phyloP scores from a whole-genome alignment of 148 eudicot species.

The Rhododendron williamsianum region DNA sequence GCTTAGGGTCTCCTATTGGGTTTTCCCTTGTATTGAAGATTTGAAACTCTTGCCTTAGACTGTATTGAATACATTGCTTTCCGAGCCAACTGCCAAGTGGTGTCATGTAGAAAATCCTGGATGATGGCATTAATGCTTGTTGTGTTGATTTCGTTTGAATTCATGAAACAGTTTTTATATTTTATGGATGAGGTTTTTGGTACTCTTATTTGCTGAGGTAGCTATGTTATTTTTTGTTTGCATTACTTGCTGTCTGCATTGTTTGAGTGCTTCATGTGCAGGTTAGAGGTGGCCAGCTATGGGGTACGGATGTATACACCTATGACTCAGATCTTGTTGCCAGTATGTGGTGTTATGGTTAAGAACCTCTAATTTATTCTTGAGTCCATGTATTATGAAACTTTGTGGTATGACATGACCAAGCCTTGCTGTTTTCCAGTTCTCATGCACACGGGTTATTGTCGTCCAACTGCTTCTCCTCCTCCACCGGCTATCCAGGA shows the following conservation, averaged over 20 bases:
- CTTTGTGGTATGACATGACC: constrained; percentile 5
- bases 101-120: not conserved
- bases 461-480: constrained; percentile 87
- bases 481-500: constrained; percentile 83
- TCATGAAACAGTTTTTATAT: not conserved
- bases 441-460: constrained; percentile 97
- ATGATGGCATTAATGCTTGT: not conserved
- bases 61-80: not conserved
- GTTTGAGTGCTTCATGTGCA: constrained; percentile 32
- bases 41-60: not conserved
- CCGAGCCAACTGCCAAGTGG: not conserved
- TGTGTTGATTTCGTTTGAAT: not conserved
- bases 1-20: not conserved
- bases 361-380: not conserved
- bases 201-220: not conserved
- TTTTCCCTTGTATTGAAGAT: not conserved
- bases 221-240: not conserved
- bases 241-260: not conserved
- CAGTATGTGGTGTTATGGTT: constrained; percentile 42
- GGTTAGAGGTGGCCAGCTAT: constrained; percentile 97
- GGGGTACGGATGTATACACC: constrained; percentile 99
- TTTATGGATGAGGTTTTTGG: too few relatives aligned
- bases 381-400: not conserved
- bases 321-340: constrained; percentile 98
- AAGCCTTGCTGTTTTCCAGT: constrained; percentile 37